A percentile compares a stretch with the other conserved stretches of the same genome.
Evolutionary conservation across 2,329 filamentous ascomycete species (phyloP).

Genomic region (Cordyceps tenuipes): DNA sequence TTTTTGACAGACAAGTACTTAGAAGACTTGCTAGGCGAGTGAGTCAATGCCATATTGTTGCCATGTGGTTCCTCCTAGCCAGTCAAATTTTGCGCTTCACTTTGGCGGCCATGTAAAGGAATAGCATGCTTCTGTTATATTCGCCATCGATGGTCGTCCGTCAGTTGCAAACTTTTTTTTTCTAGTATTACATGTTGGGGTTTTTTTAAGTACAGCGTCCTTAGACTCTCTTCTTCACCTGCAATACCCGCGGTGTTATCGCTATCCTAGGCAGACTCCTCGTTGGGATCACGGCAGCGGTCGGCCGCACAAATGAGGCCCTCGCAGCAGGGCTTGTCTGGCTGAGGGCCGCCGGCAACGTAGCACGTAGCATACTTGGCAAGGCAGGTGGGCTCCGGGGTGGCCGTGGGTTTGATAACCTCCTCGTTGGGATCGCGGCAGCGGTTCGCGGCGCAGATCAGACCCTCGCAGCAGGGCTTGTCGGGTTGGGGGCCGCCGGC

Average conservation of each 20-base stretch:
- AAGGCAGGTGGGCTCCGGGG: neutral
- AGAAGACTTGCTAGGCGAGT: neutral
- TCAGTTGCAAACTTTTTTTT: too few species aligned
- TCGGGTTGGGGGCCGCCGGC: neutral
- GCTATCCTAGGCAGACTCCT: conserved; percentile 4
- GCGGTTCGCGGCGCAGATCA: conserved; percentile 1
- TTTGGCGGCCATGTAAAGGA: neutral
- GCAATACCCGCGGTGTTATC: too few species aligned
- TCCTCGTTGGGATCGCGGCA: conserved; percentile 1
- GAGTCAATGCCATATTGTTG: neutral
- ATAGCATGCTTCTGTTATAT: neutral
- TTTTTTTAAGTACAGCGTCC: neutral
- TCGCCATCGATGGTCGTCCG: neutral
- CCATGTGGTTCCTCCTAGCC: neutral
- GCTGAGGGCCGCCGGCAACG: neutral
- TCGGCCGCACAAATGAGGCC: neutral
- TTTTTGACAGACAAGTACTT: too few species aligned
- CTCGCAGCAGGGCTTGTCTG: neutral
- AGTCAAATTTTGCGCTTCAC: neutral
- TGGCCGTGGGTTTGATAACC: neutral
- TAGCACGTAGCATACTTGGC: conserved; percentile 3
- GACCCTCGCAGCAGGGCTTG: neutral
- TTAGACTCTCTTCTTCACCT: neutral
- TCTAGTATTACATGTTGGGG: too few species aligned
- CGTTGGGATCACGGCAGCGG: neutral